Evolutionary conservation across 108 stramenopile species (phyloP).

Genomic region (Cyclotella sp.): DNA sequence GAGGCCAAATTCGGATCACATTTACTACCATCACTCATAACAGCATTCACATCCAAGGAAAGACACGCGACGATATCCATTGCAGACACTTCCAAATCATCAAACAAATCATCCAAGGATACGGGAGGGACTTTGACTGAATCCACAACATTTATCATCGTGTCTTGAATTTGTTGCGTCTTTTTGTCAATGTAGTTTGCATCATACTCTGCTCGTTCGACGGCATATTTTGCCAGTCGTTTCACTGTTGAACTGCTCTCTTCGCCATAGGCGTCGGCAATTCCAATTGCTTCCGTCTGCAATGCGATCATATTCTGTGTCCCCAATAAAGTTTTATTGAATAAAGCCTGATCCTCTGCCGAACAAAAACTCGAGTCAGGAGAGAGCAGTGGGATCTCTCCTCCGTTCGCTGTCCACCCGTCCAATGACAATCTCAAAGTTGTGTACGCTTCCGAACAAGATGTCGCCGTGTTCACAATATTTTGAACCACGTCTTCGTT

Average conservation of each 20-base stretch:
- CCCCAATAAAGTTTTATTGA: slow-evolving; percentile 36
- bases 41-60: slow-evolving; percentile 41
- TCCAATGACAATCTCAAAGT: slow-evolving; percentile 45
- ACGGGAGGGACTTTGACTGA: slow-evolving; percentile 28
- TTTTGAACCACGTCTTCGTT: slow-evolving; percentile 39
- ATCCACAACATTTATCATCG: slow-evolving; percentile 24
- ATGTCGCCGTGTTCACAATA: slow-evolving; percentile 10
- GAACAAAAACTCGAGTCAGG: slow-evolving; percentile 23
- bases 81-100: slow-evolving; percentile 24
- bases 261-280: slow-evolving; percentile 36
- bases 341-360: slow-evolving; percentile 30
- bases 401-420: slow-evolving; percentile 43
- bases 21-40: slow-evolving; percentile 36
- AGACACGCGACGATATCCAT: slow-evolving; percentile 45
- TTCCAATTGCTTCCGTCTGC: slow-evolving; percentile 46
- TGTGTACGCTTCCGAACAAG: slow-evolving; percentile 48
- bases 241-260: slow-evolving; percentile 39
- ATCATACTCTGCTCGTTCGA: slow-evolving; percentile 42
- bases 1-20: slow-evolving; percentile 43
- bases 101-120: slow-evolving; percentile 28
- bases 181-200: slow-evolving; percentile 42
- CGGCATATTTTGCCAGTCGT: slow-evolving; percentile 43
- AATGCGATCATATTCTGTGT: slow-evolving; percentile 50
- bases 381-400: slow-evolving; percentile 20
- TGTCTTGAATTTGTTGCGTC: slow-evolving; percentile 40